Evolutionary conservation across 805 yeast species (phyloP), one percentile per base, ranked within the genome.

Genomic region (Hanseniaspora nectarophila): DNA sequence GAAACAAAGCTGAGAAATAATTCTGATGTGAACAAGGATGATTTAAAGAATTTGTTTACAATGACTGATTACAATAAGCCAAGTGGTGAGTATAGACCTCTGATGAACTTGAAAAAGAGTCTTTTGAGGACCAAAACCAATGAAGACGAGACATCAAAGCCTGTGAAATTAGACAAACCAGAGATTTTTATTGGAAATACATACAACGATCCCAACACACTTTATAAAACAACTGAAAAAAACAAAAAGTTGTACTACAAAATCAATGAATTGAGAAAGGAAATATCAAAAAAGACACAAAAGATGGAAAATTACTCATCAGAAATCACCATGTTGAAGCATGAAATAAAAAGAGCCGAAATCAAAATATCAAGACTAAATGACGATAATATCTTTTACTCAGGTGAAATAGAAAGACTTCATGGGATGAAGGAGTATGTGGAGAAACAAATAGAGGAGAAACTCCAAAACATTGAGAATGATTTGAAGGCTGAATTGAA

Each of bases 201-300:
- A 34, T 66, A 60, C 55, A 67, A 67, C 3, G 66, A 65, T 56
- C 63, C 63, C 2, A 54, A 55, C 5, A 60, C 63, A 1, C 60
- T 66, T 3, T 67, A 64, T 50, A 59, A 61, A 35, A 65, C 65
- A 9, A 65, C 65, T 49, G 58, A 57, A 38, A 57, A 65, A 18
- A 66, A 64, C 54, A 56, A 67, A 23, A 64, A 63, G 53, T 55
- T 63, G 5, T 54, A 64, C 34, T 58, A 59, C 38, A 67, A 64
- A 54, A 62, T 65, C 5, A 55, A 58, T 32, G 60, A 56, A 42
- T 57, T 61, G 18, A 58, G 60, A 29, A 60, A 58, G 24, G 61
- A 62, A 2, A 62, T 64, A n/a, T 51, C 52, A 3, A 64, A 61
- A 40, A 58, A 62, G 32, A 63, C 63, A 18, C 56, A 59, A 34